Evolutionary conservation across 306 rosid species (phyloP).

Genomic region (Coriaria nepalensis): DNA sequence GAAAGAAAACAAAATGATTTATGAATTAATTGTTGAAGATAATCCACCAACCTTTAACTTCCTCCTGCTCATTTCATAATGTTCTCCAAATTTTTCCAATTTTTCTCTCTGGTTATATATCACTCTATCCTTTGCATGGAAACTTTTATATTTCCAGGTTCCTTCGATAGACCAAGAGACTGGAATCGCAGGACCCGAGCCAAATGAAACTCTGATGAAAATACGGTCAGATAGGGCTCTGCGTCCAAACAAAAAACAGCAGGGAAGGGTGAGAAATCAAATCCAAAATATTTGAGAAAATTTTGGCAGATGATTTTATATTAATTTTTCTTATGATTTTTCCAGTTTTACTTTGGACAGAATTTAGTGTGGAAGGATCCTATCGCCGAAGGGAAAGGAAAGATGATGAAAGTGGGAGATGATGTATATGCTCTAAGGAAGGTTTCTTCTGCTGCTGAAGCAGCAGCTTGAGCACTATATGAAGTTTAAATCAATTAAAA

Average conservation of each 20-base stretch:
- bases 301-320: constrained; percentile 6
- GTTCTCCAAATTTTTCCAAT: too few species aligned
- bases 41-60: too few species aligned
- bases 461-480: constrained; percentile 75
- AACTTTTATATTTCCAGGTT: constrained; percentile 30
- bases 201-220: constrained; percentile 38
- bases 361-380: constrained; percentile 53
- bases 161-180: constrained; percentile 65
- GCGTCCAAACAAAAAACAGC: constrained; percentile 44
- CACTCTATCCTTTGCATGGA: too few species aligned
- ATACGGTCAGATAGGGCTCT: constrained; percentile 48
- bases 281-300: constrained; percentile 11
- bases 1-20: too few species aligned
- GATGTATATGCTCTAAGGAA: constrained; percentile 33
- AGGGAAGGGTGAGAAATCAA: constrained; percentile 40
- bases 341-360: constrained; percentile 78
- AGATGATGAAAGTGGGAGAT: constrained; percentile 43
- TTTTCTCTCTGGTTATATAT: too few species aligned
- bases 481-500: too few species aligned
- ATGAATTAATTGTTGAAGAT: too few species aligned
- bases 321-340: too few species aligned
- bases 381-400: constrained; percentile 28
- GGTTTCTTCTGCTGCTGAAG: constrained; percentile 48
- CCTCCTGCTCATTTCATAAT: constrained; percentile 9
- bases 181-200: constrained; percentile 50